Conservation (phyloP, 2,329 filamentous ascomycete species). For the Neofusicoccum kwambonambiense region DNA sequence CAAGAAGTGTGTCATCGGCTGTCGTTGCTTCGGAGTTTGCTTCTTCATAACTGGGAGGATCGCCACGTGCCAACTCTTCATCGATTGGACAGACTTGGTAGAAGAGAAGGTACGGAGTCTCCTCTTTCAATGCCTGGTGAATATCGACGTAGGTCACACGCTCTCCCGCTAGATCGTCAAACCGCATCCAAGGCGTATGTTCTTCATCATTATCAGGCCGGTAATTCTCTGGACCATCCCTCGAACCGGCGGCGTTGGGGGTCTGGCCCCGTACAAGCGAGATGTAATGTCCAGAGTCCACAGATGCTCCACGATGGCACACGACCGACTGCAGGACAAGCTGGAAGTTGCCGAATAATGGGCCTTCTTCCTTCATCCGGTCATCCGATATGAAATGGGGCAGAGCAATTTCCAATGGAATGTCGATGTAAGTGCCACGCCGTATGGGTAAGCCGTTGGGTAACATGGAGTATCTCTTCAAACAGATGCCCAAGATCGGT, state of each 20-base stretch:
- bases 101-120: slow-evolving; percentile 92
- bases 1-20: not conserved
- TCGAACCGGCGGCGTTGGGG: slow-evolving; percentile 48
- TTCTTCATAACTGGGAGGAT: slow-evolving; percentile 44
- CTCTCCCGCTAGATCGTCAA: slow-evolving; percentile 78
- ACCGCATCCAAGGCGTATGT: slow-evolving; percentile 72
- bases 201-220: slow-evolving; percentile 31
- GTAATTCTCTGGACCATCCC: slow-evolving; percentile 45
- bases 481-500: slow-evolving; percentile 86
- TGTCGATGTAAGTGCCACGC: slow-evolving; percentile 83
- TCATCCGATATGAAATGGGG: slow-evolving; percentile 90
- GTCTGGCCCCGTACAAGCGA: slow-evolving; percentile 75
- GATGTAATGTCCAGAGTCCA: slow-evolving; percentile 90
- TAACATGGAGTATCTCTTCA: slow-evolving; percentile 84
- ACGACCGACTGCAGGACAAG: slow-evolving; percentile 87
- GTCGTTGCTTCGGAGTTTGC: slow-evolving; percentile 26
- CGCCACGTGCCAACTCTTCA: slow-evolving; percentile 52
- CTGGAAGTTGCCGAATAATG: slow-evolving; percentile 85
- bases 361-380: slow-evolving; percentile 63
- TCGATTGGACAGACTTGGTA: slow-evolving; percentile 91
- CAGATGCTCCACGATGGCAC: slow-evolving; percentile 82
- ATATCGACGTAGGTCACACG: slow-evolving; percentile 77
- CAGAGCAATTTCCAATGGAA: slow-evolving; percentile 77
- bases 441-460: slow-evolving; percentile 66
- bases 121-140: slow-evolving; percentile 72